Conservation (phyloP, 345 rosid species). For the Fremontodendron californicum region DNA sequence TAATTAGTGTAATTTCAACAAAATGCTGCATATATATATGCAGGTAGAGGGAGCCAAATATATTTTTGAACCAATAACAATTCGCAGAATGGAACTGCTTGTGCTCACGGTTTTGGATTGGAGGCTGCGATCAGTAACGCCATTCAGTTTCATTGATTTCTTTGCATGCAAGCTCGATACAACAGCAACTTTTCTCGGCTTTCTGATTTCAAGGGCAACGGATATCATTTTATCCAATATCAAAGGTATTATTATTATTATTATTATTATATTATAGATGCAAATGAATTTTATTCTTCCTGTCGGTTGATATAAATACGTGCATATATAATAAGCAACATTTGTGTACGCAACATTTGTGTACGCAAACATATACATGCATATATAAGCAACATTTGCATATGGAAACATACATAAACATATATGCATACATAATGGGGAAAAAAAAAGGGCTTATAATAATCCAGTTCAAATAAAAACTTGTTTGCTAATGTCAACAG, state of each 20-base stretch:
- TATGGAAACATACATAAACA: too few relatives aligned
- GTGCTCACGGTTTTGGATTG: conserved; percentile 79
- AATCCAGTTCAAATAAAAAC: neutral
- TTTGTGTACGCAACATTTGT: neutral
- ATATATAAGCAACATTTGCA: too few relatives aligned
- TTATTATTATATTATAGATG: conserved; percentile 29
- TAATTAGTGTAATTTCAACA: neutral
- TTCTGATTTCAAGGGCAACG: conserved; percentile 62
- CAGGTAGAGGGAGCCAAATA: conserved; percentile 75
- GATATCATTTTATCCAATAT: conserved; percentile 75
- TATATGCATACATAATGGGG: neutral
- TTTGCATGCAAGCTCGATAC: conserved; percentile 89
- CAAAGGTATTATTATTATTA: conserved; percentile 71
- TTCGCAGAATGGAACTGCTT: conserved; percentile 85
- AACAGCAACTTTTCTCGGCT: conserved; percentile 51
- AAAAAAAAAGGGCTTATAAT: neutral
- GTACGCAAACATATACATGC: neutral
- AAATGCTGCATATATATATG: neutral
- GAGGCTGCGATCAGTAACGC: conserved; percentile 94
- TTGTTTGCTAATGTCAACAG: conserved; percentile 38
- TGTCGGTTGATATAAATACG: neutral
- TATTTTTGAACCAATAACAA: conserved; percentile 78
- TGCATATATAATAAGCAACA: conserved; percentile 1
- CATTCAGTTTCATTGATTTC: conserved; percentile 73
- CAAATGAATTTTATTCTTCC: neutral